A percentile compares a stretch with the other conserved stretches of the same genome.
phyloP scores from a whole-genome alignment of 768 basidiomycete genomes.

The Udeniomyces megalosporus region DNA sequence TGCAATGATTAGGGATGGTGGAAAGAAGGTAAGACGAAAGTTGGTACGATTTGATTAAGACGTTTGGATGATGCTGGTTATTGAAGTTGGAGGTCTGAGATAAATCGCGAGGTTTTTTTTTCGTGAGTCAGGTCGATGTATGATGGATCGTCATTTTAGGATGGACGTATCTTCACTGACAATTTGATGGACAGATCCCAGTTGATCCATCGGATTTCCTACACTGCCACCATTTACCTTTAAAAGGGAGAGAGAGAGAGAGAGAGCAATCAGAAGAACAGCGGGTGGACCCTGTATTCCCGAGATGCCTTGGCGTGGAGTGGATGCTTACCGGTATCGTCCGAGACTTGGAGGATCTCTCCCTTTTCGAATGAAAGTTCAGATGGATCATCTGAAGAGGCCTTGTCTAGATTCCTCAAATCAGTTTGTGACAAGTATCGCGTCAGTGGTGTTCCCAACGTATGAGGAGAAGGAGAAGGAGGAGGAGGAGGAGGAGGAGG shows the following conservation, averaged over 20 bases:
- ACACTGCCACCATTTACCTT: conserved; percentile 3
- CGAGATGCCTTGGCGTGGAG: conserved; percentile 20
- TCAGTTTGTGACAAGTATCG: too few relatives aligned
- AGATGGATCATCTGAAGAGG: conserved; percentile 87
- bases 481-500: neutral
- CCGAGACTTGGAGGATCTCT: conserved; percentile 77
- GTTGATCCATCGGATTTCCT: conserved; percentile 2
- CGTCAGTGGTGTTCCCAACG: too few relatives aligned
- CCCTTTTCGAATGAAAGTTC: conserved; percentile 89
- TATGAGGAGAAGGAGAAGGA: conserved; percentile 11
- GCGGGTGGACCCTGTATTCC: too few relatives aligned
- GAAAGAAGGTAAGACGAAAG: too few relatives aligned
- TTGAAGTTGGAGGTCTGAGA: too few relatives aligned
- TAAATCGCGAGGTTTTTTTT: too few relatives aligned
- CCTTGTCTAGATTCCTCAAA: conserved; percentile 73
- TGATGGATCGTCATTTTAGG: too few relatives aligned
- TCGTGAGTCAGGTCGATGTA: neutral
- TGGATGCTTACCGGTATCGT: conserved; percentile 49
- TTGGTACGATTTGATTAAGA: too few relatives aligned
- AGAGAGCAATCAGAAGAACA: too few relatives aligned
- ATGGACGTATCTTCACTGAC: neutral
- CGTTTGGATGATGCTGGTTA: too few relatives aligned
- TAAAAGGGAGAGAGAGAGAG: neutral
- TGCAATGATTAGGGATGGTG: too few relatives aligned
- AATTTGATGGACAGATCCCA: conserved; percentile 8